Evolutionary conservation across 768 basidiomycete species (phyloP).

Genomic region (Pleurotus platypus): DNA sequence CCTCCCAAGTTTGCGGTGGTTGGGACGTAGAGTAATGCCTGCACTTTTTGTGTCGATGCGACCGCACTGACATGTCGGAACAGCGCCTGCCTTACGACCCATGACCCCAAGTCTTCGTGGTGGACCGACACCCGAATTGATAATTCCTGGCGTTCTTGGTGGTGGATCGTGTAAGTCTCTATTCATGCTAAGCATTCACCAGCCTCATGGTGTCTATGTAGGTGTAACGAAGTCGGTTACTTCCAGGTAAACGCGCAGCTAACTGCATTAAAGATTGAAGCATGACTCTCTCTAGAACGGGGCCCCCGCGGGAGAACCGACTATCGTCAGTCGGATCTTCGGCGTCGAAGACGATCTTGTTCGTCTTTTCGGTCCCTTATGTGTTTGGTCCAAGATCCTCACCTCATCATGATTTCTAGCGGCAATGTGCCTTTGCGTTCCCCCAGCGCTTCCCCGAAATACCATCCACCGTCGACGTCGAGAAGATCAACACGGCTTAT

Average conservation of each 20-base stretch:
- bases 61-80: not conserved
- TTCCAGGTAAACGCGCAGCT: constrained; percentile 32
- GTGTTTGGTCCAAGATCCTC: not conserved
- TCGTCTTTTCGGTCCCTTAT: constrained; percentile 8
- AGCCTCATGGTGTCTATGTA: constrained; percentile 15
- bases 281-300: constrained; percentile 28
- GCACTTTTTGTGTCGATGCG: too few species aligned
- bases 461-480: constrained; percentile 32
- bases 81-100: constrained; percentile 39
- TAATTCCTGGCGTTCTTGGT: constrained; percentile 60
- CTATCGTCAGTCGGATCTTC: constrained; percentile 51
- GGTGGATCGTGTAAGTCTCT: constrained; percentile 58
- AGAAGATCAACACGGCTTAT: constrained; percentile 45
- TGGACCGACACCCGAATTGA: constrained; percentile 56
- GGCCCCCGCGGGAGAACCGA: constrained; percentile 31
- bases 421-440: constrained; percentile 69
- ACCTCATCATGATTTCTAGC: constrained; percentile 26
- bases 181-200: too few species aligned
- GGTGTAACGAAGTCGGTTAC: constrained; percentile 70
- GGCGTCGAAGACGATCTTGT: constrained; percentile 54
- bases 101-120: constrained; percentile 32
- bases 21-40: constrained; percentile 41
- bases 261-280: not conserved
- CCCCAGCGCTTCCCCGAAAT: constrained; percentile 43
- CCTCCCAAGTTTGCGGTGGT: constrained; percentile 45